Base-by-base conservation (phyloP, 352 stramenopile genomes). In the Phytopythium kandeliae region DNA sequence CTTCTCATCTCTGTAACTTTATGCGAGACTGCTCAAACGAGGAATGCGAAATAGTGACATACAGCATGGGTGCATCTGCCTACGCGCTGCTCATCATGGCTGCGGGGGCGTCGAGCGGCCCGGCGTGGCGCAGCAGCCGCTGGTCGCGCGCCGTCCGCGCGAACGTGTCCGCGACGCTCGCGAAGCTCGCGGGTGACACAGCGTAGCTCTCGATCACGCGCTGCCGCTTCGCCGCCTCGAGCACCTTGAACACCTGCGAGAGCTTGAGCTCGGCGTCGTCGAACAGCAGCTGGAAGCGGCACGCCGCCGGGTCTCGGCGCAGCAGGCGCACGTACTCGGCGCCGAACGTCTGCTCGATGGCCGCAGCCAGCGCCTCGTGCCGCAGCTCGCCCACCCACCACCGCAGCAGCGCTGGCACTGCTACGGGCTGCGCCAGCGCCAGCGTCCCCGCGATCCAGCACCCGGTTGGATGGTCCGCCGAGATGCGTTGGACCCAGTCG, bases 181-280 rank as follows among this genome's bases (percentile, higher is more conserved):
- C 40, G 34, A 63, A 59, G 36, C 50, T 59, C 19, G 57, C 50
- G 11, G 57, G 57, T 4, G 57, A 34, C 10, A 49, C 51, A 13
- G 33, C 46, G 46, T 58, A 63, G 16, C 36, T 19, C 17, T 51
- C 36, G 38, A 63, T 50, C 19, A 50, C 35, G 11, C 25, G 1
- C 28, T 40, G 34, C 9, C 16, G 33, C 8, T 42, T 54, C 17
- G 47, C 52, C 11, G 17, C 45, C 48, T 65, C 57, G 19, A 65
- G 48, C 41, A 60, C 42, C 38, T 65, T 65, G 53, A 65, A 65
- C n/a, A 65, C 57, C 35, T 65, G 57, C 46, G 57, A 65, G 19
- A 65, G 51, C 48, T 53, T 47, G 8, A 65, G 37, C 26, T 65
- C 52, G 19, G 34, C 22, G 45, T 60, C 57, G n/a, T 60, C 52